Percentiles rank a stretch among this genome's conserved stretches.
Evolutionary conservation across 2,329 filamentous ascomycete species (phyloP).

Genomic region (Fusarium chuoi): DNA sequence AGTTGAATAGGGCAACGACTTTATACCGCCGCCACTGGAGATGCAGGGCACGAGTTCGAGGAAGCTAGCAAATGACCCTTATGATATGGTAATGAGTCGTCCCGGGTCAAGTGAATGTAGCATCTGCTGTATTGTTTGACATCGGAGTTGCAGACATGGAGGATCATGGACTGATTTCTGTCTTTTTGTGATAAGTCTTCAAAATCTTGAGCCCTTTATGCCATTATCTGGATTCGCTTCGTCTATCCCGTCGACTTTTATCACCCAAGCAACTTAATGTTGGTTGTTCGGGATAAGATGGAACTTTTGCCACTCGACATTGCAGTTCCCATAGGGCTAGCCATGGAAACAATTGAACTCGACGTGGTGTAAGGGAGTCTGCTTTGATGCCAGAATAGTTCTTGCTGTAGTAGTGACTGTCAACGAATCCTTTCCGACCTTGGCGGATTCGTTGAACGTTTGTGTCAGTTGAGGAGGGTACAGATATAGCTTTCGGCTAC

Average conservation of each 20-base stretch:
- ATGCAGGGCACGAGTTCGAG: not conserved
- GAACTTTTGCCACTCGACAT: not conserved
- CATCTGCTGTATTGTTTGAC: not conserved
- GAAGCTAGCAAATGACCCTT: not conserved
- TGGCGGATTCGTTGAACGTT: not conserved
- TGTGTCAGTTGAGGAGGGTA: not conserved
- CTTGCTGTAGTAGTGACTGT: too few species aligned
- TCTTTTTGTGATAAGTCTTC: too few species aligned
- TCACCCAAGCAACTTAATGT: fast-evolving
- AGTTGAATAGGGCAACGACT: not conserved
- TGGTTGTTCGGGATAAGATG: not conserved
- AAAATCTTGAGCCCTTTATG: not conserved
- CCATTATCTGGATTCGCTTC: not conserved
- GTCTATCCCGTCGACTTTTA: fast-evolving
- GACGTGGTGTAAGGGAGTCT: too few species aligned
- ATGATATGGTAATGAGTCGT: fast-evolving
- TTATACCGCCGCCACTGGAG: too few species aligned
- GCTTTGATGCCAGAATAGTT: too few species aligned
- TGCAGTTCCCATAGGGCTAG: not conserved
- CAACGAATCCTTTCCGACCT: too few species aligned
- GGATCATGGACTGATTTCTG: too few species aligned
- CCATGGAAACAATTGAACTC: not conserved
- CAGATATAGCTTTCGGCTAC: fast-evolving
- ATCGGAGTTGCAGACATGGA: not conserved
- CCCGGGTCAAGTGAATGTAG: too few species aligned